A percentile compares a stretch with the other conserved stretches of the same genome.
These are phyloP conservation scores for Talaromyces sp. DNA, from an alignment of 2,329 filamentous ascomycete species.

Conservation along the genomic window DNA sequence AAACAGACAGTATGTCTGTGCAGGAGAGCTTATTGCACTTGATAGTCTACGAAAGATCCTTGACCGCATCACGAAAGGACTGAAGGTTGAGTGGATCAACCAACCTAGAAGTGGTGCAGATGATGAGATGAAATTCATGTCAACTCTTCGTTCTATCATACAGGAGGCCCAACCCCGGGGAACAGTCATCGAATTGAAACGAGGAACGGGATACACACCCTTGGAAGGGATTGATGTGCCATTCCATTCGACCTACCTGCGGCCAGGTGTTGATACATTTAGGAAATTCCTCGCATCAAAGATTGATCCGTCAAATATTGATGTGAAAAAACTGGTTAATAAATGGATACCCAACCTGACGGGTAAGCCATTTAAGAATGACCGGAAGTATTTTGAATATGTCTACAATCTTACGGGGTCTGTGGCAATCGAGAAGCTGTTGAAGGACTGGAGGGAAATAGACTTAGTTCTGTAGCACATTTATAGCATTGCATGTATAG, in stretches of 20 bases:
- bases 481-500: not conserved
- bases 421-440: conserved; percentile 50
- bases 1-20: conserved; percentile 67
- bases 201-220: conserved; percentile 93
- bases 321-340: conserved; percentile 91
- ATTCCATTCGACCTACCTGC: conserved; percentile 97
- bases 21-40: conserved; percentile 51
- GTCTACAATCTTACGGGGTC: conserved; percentile 90
- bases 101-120: not conserved
- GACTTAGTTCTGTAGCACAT: not conserved
- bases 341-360: conserved; percentile 99
- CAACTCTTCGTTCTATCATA: not conserved
- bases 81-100: not conserved
- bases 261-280: conserved; percentile 98
- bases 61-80: not conserved
- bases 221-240: conserved; percentile 96
- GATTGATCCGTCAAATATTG: conserved; percentile 98
- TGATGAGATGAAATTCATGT: not conserved
- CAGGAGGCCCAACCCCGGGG: conserved; percentile 62
- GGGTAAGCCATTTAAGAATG: conserved; percentile 91
- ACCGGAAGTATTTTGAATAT: conserved; percentile 98
- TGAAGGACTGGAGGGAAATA: conserved; percentile 79
- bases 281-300: conserved; percentile 97
- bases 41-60: not conserved
- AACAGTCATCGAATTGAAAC: conserved; percentile 80